Base-by-base conservation (phyloP, 768 basidiomycete genomes). In the Phaeotremella skinneri region DNA sequence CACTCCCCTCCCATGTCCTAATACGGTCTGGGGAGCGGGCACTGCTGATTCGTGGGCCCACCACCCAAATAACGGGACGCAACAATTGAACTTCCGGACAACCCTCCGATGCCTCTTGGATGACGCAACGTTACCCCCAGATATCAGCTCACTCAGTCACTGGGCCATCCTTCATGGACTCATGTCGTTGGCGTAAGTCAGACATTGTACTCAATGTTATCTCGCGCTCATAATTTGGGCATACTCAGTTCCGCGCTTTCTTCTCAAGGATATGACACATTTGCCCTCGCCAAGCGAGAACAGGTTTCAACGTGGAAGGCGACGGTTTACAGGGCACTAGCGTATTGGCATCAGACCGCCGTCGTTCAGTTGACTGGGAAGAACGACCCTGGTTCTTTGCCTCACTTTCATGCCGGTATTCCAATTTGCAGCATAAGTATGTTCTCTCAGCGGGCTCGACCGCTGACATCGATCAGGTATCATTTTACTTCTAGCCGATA, bases 281-380 rank as follows among this genome's bases (percentile, higher is more conserved):
- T 45, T 20, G 43, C 43, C 43, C 20, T 45, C 9, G 43, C 43
- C 13, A 45, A 45, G 23, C 43, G 43, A 7, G 43, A 45, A 21
- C 43, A 45, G 21, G 6, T 45, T 7, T 13, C 43, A 13, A 14
- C 43, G 6, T 45, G 43, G 43, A 45, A 45, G 23, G 20, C 43
- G 9, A 45, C 43, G 23, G 43, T 56, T 27, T 56, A 21, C 29
- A 16, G 43, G 17, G 55, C 55, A 16, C 29, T 56, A 5, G 43
- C 41, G 14, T 56, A 47, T 25, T 56, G 55, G 55, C 55, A 56
- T 30, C 41, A 47, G 32, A 45, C 41, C 17, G 41, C 55, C 25
- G 43, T 47, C 13, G 9, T 45, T 23, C 43, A 45, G 21, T 45
- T 45, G 43, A 45, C 11, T 20, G 43, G 43, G 21, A 45, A 45